Evolutionary conservation across 805 yeast species (phyloP), one percentile per base, ranked within the genome.

Genomic region (Candida tibetensis): DNA sequence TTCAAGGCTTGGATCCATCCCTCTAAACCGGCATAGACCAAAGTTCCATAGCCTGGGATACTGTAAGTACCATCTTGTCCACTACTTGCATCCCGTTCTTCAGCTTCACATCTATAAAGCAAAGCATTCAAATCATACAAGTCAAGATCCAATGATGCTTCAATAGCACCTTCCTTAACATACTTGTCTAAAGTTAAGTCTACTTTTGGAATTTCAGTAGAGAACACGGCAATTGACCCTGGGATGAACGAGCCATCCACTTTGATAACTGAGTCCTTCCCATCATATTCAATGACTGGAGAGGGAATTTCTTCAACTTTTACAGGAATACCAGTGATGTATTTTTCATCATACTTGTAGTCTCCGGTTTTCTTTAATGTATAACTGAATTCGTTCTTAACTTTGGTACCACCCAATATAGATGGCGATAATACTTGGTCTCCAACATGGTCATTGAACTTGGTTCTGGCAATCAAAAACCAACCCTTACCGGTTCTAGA

Each of bases 11-110:
- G 70, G 32, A 81, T 76, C 95, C 96, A 91, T 1, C 99, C 98
- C 59, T 88, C 95, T 16, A 93, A 65, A 8, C 99, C 99, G 28
- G 96, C 90, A 60, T 87, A 91, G 0, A 80, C 83, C 32, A 90
- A 65, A 12, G 68, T 66, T 0, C 97, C 97, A 58, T 74, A 66
- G 21, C 73, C 69, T 1, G 98, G 97, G 32, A 91, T 71, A 34
- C 63, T 58, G 61, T 93, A 91, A 0, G 76, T 76, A 7, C 96
- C 96, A 31, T 74, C 81, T 6, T 59, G 50, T 4, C 95, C 95
- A 16, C 62, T 73, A 47, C 90, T 78, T 9, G 79, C 75, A 55
- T 90, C 96, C 16, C 88, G 68, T 60, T 91, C 99, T 61, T 91
- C 99, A 9, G 83, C 75, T 40, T 88, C 95, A 53, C 93, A 81